Conservation (phyloP, 345 rosid genomes). For the Laguncularia racemosa region DNA sequence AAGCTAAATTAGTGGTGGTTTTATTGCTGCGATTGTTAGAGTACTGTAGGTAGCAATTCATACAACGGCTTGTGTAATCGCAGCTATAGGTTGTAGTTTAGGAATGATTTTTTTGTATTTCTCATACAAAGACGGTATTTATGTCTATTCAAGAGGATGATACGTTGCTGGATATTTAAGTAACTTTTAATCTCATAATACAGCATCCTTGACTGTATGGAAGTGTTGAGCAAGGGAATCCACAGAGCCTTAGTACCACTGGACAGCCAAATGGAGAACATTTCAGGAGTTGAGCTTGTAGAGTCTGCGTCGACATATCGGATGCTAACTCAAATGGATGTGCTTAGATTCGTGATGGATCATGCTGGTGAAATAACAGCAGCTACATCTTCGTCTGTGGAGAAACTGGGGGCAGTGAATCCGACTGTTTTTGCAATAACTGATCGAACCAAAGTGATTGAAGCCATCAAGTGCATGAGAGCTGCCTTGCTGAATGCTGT, state of each 20-base stretch:
- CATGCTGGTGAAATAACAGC: constrained; percentile 28
- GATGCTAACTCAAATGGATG: constrained; percentile 84
- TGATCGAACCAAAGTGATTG: constrained; percentile 34
- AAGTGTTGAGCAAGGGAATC: constrained; percentile 74
- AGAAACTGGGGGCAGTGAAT: constrained; percentile 37
- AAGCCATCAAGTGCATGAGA: constrained; percentile 64
- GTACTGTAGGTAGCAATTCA: no score
- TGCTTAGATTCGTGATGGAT: constrained; percentile 43
- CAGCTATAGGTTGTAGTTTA: not conserved
- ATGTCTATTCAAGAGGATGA: not conserved
- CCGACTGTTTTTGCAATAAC: constrained; percentile 53
- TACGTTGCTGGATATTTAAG: not conserved
- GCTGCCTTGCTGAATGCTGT: constrained; percentile 67
- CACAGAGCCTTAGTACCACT: constrained; percentile 77
- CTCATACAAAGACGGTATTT: not conserved
- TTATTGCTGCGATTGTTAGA: no score
- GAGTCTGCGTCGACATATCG: constrained; percentile 54
- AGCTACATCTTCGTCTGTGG: constrained; percentile 25
- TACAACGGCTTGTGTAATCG: not conserved
- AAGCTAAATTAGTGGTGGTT: no score
- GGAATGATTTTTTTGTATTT: not conserved
- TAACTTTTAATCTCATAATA: not conserved
- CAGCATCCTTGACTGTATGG: constrained; percentile 74
- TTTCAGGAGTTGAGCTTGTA: constrained; percentile 58
- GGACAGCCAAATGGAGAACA: constrained; percentile 45